Evolutionary conservation across 2,329 filamentous ascomycete genomes (phyloP).

Genomic region (Microdochium trichocladiopsis): DNA sequence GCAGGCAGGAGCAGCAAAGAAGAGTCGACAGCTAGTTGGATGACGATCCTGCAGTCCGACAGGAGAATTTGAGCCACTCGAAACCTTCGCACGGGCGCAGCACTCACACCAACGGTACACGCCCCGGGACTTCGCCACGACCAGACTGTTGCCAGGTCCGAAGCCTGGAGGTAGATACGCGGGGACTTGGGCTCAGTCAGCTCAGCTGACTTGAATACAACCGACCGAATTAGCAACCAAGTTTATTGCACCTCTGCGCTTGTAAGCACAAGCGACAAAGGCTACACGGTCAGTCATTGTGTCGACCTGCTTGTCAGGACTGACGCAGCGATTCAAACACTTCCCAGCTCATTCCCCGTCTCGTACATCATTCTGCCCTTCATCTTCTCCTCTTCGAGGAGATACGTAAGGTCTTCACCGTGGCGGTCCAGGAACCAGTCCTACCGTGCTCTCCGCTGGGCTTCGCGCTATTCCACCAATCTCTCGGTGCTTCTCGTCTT

Average conservation of each 20-base stretch:
- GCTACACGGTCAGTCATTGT: no score
- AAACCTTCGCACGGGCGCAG: neutral
- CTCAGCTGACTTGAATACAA: neutral
- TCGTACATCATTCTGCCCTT: neutral
- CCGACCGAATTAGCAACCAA: neutral
- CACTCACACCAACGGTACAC: neutral
- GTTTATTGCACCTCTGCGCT: no score
- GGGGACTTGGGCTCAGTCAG: neutral
- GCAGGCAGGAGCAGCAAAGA: no score
- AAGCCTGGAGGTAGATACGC: neutral
- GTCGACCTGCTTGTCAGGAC: neutral
- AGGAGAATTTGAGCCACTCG: neutral
- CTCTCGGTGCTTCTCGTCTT: constrained; percentile 13
- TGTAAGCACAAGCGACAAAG: no score
- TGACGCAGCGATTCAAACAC: neutral
- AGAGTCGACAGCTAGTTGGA: no score
- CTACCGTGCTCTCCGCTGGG: constrained; percentile 19
- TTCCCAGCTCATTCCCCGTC: no score
- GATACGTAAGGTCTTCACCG: constrained; percentile 15
- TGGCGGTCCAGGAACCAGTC: constrained; percentile 29
- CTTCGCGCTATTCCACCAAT: constrained; percentile 16
- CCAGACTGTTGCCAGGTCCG: neutral
- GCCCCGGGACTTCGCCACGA: neutral
- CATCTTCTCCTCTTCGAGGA: neutral
- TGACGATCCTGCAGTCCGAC: neutral